Percentiles rank a stretch among this genome's conserved stretches.
Evolutionary conservation across 352 stramenopile genomes (phyloP).

Genomic region (Blastocystis sp.): DNA sequence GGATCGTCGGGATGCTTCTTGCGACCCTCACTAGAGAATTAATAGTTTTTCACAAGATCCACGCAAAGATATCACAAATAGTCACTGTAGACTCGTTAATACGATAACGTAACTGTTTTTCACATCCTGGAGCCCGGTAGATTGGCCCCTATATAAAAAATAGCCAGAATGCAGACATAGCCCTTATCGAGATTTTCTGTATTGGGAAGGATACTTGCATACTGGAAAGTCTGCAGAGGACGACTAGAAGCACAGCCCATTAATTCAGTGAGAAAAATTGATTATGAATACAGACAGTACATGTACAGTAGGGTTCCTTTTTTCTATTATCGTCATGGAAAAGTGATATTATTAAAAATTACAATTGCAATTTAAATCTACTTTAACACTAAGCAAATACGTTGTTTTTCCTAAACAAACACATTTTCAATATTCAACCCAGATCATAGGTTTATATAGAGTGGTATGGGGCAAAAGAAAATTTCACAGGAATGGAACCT

Average conservation of each 20-base stretch:
- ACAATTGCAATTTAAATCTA: background rate
- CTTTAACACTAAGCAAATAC: background rate
- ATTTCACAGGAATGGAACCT: background rate
- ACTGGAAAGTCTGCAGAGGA: background rate
- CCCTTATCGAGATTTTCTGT: constrained; percentile 28
- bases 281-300: too few species aligned
- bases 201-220: constrained; percentile 22
- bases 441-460: background rate
- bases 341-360: background rate
- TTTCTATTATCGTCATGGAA: background rate
- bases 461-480: background rate
- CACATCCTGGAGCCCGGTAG: background rate
- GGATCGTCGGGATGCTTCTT: background rate
- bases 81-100: background rate
- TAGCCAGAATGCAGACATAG: background rate
- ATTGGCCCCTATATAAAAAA: constrained; percentile 22
- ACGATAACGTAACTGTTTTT: background rate
- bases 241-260: constrained; percentile 47
- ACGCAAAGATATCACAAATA: constrained; percentile 35
- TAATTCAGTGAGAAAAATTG: too few species aligned
- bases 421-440: background rate
- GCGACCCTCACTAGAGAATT: background rate
- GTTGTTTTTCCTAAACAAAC: background rate
- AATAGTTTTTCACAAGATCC: background rate
- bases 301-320: background rate